Evolutionary conservation across 495 filamentous ascomycete genomes (phyloP).

Genomic region (Trichodelitschia bisporula): DNA sequence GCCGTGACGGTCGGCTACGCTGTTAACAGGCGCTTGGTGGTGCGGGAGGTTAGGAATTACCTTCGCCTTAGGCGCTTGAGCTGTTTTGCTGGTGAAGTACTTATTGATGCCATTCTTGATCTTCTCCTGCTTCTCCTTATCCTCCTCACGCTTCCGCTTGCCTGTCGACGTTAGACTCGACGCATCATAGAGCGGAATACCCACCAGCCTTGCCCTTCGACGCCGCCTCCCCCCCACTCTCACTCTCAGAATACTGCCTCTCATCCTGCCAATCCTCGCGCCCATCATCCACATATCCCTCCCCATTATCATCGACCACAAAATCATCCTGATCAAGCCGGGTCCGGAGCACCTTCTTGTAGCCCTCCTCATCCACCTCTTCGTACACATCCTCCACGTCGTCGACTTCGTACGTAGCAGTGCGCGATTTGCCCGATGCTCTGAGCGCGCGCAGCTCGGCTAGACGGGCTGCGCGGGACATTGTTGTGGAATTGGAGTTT

Average conservation of each 20-base stretch:
- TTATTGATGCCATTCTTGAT: slow-evolving; percentile 79
- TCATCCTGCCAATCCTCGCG: slow-evolving; percentile 85
- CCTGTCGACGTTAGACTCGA: slow-evolving; percentile 18
- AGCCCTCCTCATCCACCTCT: slow-evolving; percentile 88
- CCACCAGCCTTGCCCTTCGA: slow-evolving; percentile 37
- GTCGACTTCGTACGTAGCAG: slow-evolving; percentile 70
- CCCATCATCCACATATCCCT: slow-evolving; percentile 73
- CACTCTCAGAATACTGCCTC: slow-evolving; percentile 29
- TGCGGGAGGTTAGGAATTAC: slow-evolving; percentile 16
- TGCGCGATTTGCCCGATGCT: slow-evolving; percentile 68
- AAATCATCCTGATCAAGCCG: slow-evolving; percentile 90
- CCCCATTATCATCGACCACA: slow-evolving; percentile 37
- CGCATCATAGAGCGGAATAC: slow-evolving; percentile 1
- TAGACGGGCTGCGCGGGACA: slow-evolving; percentile 19
- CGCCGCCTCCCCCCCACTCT: slow-evolving; percentile 49
- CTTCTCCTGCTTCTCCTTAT: slow-evolving; percentile 61
- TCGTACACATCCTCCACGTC: slow-evolving; percentile 76
- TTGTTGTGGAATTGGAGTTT: no score
- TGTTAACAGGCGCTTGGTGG: not conserved
- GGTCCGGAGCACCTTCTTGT: slow-evolving; percentile 81
- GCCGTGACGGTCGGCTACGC: slow-evolving; percentile 32
- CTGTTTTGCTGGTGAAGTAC: no score
- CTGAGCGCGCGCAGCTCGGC: slow-evolving; percentile 69
- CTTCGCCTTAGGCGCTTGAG: slow-evolving; percentile 50
- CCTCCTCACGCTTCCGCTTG: slow-evolving; percentile 78